Evolutionary conservation across 306 rosid genomes (phyloP), one percentile per base, ranked within the genome.

Genomic region (Sicyos edulis): DNA sequence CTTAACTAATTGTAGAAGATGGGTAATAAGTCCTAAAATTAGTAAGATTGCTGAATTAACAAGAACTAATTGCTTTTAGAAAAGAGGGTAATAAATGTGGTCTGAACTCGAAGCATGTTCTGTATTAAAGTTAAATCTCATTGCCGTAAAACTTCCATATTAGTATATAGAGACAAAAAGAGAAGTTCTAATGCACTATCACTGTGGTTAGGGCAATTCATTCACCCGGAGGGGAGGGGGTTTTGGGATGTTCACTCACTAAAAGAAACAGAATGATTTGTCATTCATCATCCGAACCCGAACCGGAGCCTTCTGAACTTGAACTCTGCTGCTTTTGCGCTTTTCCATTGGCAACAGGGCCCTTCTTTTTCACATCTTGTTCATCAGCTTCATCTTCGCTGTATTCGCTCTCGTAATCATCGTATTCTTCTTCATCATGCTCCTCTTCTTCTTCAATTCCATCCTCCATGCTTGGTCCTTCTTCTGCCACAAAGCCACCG

Each of bases 401-500:
- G 78, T 86, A 86, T 70, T 83, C 90, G 3, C 90, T 83, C 82
- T 86, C 90, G 22, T 83, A 85, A 74, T 85, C 88, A 11, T 85
- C 89, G 19, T 85, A 85, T 37, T 82, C 89, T 64, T 85, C 88
- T 42, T 85, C 89, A 40, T 85, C 87, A 73, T 75, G 74, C 77
- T 83, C 86, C 69, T 86, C 90, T 70, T 86, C 90, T 77, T 86
- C 89, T 67, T 85, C 90, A 34, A 86, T 19, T 6, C 90, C 90
- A 44, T 83, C 87, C 49, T 86, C 90, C 10, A 79, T 10, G 16
- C 61, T 13, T 2, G 70, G 79, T 22, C 85, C 87, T 74, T 86
- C 90, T 55, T 83, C 96, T 2, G 87, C 82, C 58, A 85, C 76
- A 72, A 75, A 2, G 69, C 83, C 84, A 6, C 85, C 90, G 63